A percentile compares a stretch with the other conserved stretches of the same genome.
Conservation (phyloP, 768 basidiomycete genomes). For the Leccinum ochraceum region DNA sequence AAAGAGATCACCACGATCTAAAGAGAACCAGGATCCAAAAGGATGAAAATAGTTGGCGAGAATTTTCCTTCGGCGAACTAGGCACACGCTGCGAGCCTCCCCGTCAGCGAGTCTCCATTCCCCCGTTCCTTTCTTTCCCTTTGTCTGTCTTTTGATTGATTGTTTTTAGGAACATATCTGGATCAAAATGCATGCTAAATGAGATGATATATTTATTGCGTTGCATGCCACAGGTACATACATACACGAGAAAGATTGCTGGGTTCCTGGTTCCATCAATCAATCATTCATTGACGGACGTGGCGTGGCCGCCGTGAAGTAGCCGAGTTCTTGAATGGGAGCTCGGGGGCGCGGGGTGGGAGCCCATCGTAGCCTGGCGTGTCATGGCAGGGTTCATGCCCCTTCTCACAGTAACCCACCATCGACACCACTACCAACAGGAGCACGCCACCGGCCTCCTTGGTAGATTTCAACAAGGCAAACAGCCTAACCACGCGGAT, state of each 20-base stretch:
- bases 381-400: not conserved
- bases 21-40: not conserved
- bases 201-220: not conserved
- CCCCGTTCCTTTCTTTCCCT: not conserved
- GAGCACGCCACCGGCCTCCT: not conserved
- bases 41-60: not conserved
- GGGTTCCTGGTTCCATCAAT: not conserved
- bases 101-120: not conserved
- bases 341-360: not conserved
- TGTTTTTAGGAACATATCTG: not conserved
- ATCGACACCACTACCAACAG: not conserved
- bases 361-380: not conserved
- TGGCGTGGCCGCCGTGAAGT: not conserved
- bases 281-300: not conserved
- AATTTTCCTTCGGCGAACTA: not conserved
- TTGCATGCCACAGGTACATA: not conserved
- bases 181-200: not conserved
- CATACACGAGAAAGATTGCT: not conserved
- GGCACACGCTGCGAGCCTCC: not conserved
- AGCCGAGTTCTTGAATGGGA: not conserved
- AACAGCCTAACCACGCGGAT: not conserved
- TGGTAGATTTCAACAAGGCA: not conserved
- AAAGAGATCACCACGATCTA: not conserved
- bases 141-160: not conserved
- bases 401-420: not conserved